Evolutionary conservation across 352 stramenopile species (phyloP), one percentile per base, ranked within the genome.

Genomic region (Phytophthora sp.): DNA sequence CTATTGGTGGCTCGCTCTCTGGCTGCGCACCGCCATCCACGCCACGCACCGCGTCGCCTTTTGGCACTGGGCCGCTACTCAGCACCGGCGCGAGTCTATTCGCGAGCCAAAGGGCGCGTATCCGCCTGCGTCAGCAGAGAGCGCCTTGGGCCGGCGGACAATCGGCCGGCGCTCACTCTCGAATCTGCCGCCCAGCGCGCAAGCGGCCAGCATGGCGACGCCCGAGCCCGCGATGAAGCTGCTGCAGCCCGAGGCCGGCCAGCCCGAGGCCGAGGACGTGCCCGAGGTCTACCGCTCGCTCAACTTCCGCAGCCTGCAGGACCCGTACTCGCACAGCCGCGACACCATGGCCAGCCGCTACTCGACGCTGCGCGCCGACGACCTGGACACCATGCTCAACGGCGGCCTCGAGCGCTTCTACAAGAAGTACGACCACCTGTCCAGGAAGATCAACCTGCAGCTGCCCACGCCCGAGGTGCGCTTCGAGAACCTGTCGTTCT

Each of bases 371-470:
- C 75, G 75, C 17, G 75, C 75, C 38, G 77, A 82, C 26, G 71
- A 87, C 54, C 31, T 89, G n/a, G 76, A 87, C 54, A 76, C 61
- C n/a, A 89, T n/a, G n/a, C 66, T 88, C 13, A 72, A 74, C 39
- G 78, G 81, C 30, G 81, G 78, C 4, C 57, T 87, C 6, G 81
- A 90, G 42, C 58, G 57, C 44, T 90, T 90, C 62, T 90, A 87
- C 71, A 82, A 86, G 52, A 89, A 89, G 71, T 89, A 89, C 72
- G 66, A 86, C 58, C 69, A 86, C 56, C 24, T 87, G 11, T 87
- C 74, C 11, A 54, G 57, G 27, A 84, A 87, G 67, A 71, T 84
- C 55, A 86, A 88, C 66, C 5, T n/a, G n/a, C n/a, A n/a, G n/a
- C n/a, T n/a, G n/a, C n/a, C n/a, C n/a, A n/a, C n/a, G n/a, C n/a